Percentiles rank a stretch among this genome's conserved stretches.
Conservation (phyloP, 2,329 filamentous ascomycete species). For the Colletotrichum destructivum region DNA sequence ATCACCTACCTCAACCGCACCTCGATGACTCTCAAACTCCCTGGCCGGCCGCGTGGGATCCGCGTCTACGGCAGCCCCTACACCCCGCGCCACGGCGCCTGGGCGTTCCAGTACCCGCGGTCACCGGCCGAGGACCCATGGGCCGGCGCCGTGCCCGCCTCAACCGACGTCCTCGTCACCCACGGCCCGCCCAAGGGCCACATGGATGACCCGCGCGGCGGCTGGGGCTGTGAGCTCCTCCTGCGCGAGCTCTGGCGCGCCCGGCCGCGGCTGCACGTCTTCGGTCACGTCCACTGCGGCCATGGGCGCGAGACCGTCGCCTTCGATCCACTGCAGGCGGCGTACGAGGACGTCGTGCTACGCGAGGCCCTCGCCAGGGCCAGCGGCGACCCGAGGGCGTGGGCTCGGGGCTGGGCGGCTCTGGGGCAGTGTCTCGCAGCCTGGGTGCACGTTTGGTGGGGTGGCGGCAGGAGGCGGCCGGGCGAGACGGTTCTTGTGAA, state of each 20-base stretch:
- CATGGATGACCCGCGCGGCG: constrained; percentile 50
- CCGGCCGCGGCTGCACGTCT: constrained; percentile 54
- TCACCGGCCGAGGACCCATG: constrained; percentile 47
- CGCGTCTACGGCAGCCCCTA: constrained; percentile 55
- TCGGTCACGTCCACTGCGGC: constrained; percentile 56
- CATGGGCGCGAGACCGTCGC: constrained; percentile 50
- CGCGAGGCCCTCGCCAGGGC: background rate
- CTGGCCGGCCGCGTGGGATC: constrained; percentile 47
- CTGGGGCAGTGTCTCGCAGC: constrained; percentile 6
- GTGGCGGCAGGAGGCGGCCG: background rate
- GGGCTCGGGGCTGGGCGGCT: background rate
- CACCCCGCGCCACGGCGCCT: constrained; percentile 53
- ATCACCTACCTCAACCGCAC: constrained; percentile 48
- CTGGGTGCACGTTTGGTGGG: constrained; percentile 26
- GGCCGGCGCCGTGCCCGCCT: constrained; percentile 45
- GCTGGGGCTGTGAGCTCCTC: constrained; percentile 51
- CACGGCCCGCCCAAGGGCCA: constrained; percentile 56
- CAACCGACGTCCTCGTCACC: constrained; percentile 56
- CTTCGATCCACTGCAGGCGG: constrained; percentile 50
- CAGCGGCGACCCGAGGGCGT: background rate
- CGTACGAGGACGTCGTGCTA: constrained; percentile 44
- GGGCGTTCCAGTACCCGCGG: constrained; percentile 59
- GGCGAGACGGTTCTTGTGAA: constrained; percentile 26
- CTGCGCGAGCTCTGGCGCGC: constrained; percentile 50
- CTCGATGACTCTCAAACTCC: constrained; percentile 39